Base-by-base conservation (phyloP, 2,329 filamentous ascomycete genomes). In the Nemania diffusa region DNA sequence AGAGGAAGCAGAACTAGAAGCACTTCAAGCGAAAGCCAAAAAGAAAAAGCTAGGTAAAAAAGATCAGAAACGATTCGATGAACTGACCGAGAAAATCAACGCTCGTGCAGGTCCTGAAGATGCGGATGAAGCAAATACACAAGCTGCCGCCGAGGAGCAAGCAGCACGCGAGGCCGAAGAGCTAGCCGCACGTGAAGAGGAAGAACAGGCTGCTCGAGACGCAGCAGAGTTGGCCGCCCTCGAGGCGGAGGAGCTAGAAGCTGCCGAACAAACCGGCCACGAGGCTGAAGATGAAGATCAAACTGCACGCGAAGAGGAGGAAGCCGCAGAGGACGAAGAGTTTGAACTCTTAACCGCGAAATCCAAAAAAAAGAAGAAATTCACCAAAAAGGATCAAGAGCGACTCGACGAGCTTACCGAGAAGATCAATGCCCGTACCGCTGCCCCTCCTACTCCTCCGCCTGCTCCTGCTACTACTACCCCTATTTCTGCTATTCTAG, bases 221-320 rank as follows among this genome's bases (percentile, higher is more conserved):
- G 53, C 46, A 3, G 64, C 67, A 46, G 70, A 71, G 22, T 50
- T 57, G 20, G 53, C 60, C 22, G 57, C 68, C 60, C 61, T 66
- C 13, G 75, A 76, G 34, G 73, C 72, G 20, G 73, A 75, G 57
- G 73, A 73, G 58, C 65, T 71, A 3, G 60, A 64, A 24, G 50
- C 40, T 22, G 60, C 59, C 9, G 60, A 58, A 24, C 37, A 62
- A 48, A 34, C 52, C 2, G 59, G 53, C 8, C 42, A 80, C 78
- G 71, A 83, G 81, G 46, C 46, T 26, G 66, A 65, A 34, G 11
- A 42, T 27, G 57, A 61, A 57, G 50, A n/a, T n/a, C n/a, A n/a
- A n/a, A n/a, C 57, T 20, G 42, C 68, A 60, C 74, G 46, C 15
- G 9, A 60, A 57, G 48, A 22, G 15, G 37, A 59, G 68, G 72